These are phyloP conservation scores for Hirsutella minnesotensis DNA, from an alignment of 2,329 filamentous ascomycete species.

Conservation along the genomic window DNA sequence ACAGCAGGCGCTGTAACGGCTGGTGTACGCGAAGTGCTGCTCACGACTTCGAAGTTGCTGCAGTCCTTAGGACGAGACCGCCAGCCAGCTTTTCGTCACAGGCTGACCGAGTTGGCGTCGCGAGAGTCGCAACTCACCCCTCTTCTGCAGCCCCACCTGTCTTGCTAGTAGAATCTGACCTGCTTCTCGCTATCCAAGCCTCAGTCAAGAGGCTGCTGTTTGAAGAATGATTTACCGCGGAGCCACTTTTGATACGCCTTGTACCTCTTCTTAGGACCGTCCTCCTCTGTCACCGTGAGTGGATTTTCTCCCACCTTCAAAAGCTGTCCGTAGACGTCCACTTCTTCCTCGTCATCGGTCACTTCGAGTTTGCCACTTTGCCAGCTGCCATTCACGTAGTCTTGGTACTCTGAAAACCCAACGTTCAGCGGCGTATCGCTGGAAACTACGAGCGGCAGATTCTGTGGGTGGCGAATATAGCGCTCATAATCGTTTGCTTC, in stretches of 20 bases:
- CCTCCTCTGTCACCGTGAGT: conserved; percentile 77
- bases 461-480: conserved; percentile 83
- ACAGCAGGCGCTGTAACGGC: neutral
- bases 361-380: conserved; percentile 45
- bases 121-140: no score
- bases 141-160: no score
- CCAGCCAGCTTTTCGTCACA: no score
- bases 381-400: conserved; percentile 63
- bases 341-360: conserved; percentile 33
- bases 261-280: conserved; percentile 84
- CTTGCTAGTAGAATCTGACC: no score
- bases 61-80: no score
- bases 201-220: conserved; percentile 62
- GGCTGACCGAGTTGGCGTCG: no score
- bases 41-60: no score
- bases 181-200: neutral
- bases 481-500: conserved; percentile 80
- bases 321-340: conserved; percentile 60
- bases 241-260: conserved; percentile 96
- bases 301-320: conserved; percentile 69
- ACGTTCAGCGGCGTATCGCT: conserved; percentile 50
- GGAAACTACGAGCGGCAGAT: conserved; percentile 70
- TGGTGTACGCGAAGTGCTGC: no score
- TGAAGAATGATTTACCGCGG: conserved; percentile 88
- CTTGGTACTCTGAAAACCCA: conserved; percentile 57